Conservation (phyloP, 495 filamentous ascomycete genomes). For the Podospora pseudocomata region DNA sequence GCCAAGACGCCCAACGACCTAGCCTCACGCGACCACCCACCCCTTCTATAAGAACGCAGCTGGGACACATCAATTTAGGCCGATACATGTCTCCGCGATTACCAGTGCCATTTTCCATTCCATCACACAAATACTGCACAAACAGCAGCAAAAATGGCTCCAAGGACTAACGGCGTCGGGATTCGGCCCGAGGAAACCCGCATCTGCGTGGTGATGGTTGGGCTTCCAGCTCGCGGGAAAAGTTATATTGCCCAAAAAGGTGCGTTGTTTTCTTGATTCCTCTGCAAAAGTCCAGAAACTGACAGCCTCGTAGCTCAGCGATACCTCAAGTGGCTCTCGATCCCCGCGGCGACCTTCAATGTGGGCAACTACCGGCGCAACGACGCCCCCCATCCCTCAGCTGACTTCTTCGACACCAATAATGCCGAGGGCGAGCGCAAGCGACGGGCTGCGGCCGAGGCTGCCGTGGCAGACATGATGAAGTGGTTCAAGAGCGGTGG, state of each 20-base stretch:
- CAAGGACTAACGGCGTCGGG: slow-evolving; percentile 45
- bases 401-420: slow-evolving; percentile 86
- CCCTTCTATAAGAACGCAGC: slow-evolving; percentile 16
- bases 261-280: slow-evolving; percentile 38
- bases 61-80: slow-evolving; percentile 27
- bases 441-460: slow-evolving; percentile 80
- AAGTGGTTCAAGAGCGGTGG: slow-evolving; percentile 79
- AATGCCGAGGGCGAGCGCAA: slow-evolving; percentile 89
- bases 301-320: slow-evolving; percentile 64
- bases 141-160: slow-evolving; percentile 37
- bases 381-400: slow-evolving; percentile 78
- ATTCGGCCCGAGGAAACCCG: slow-evolving; percentile 86
- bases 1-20: slow-evolving; percentile 15
- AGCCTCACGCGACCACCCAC: slow-evolving; percentile 33
- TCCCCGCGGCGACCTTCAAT: slow-evolving; percentile 91
- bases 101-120: slow-evolving; percentile 8
- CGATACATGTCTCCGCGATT: slow-evolving; percentile 33
- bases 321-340: slow-evolving; percentile 93
- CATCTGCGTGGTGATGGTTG: slow-evolving; percentile 99
- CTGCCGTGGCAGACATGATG: slow-evolving; percentile 86
- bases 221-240: slow-evolving; percentile 91
- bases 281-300: background rate
- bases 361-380: slow-evolving; percentile 89
- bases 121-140: slow-evolving; percentile 4
- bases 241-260: slow-evolving; percentile 96